Evolutionary conservation across 768 basidiomycete genomes (phyloP).

Genomic region (Naganishia vaughanmartiniae): DNA sequence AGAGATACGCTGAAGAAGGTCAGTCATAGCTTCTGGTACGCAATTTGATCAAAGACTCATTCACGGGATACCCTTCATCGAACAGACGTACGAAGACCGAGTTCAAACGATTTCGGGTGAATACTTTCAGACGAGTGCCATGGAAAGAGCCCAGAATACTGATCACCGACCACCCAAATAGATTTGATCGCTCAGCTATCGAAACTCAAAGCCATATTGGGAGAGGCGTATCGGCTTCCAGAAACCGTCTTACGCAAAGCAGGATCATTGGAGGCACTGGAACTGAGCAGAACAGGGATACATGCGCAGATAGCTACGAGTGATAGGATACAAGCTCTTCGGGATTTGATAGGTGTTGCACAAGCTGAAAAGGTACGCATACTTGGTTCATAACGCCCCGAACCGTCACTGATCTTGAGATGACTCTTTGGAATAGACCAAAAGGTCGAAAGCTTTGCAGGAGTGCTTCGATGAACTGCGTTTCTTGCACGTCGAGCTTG

Average conservation of each 20-base stretch:
- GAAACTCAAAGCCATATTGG: slow-evolving; percentile 11
- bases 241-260: slow-evolving; percentile 2
- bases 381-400: neutral
- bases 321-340: slow-evolving; percentile 19
- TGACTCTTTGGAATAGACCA: neutral
- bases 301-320: neutral
- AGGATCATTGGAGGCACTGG: neutral
- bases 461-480: slow-evolving; percentile 35
- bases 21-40: neutral
- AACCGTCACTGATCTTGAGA: neutral
- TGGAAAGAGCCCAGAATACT: neutral
- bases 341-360: slow-evolving; percentile 2
- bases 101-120: slow-evolving; percentile 10
- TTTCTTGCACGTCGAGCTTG: slow-evolving; percentile 30
- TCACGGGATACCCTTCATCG: neutral
- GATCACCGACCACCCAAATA: neutral
- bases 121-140: neutral
- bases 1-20: slow-evolving; percentile 25
- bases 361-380: slow-evolving; percentile 31
- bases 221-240: slow-evolving; percentile 18
- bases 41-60: neutral
- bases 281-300: neutral
- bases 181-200: neutral
- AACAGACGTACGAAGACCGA: slow-evolving; percentile 24
- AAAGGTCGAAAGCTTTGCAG: slow-evolving; percentile 30